These are phyloP conservation scores for Quambalaria eucalypti DNA, from an alignment of 1,284 basidiomycete species.

Conservation along the genomic window DNA sequence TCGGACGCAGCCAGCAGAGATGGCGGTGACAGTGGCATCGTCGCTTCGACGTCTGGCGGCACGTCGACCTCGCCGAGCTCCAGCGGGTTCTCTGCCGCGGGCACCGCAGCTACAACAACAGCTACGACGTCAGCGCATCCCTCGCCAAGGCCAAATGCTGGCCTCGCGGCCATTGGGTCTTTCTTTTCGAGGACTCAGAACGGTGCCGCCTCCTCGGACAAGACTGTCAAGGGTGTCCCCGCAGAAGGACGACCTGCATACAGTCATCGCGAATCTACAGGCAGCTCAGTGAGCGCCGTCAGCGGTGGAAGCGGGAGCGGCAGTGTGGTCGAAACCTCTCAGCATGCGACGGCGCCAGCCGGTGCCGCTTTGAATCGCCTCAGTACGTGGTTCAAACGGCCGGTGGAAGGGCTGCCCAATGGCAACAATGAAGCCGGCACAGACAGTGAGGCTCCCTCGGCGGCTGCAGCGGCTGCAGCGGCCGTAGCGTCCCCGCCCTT, in stretches of 20 bases:
- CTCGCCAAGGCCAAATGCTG: background rate
- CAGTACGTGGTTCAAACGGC: conserved; percentile 1
- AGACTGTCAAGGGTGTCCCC: no score
- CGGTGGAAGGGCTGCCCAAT: no score
- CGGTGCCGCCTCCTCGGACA: background rate
- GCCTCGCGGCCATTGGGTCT: background rate
- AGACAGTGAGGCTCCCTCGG: no score
- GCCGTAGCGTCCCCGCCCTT: conserved; percentile 6
- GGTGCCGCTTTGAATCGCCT: background rate
- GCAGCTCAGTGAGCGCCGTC: background rate
- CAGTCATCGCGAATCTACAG: no score
- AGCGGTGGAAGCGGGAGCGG: background rate
- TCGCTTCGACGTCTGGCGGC: background rate
- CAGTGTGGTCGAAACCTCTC: no score
- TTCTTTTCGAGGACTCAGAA: background rate
- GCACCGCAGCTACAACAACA: background rate
- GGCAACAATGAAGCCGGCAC: background rate
- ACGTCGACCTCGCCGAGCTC: background rate
- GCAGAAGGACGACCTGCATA: no score
- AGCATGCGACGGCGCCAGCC: no score
- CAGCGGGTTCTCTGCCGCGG: background rate
- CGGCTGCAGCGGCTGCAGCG: background rate
- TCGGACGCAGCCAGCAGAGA: background rate
- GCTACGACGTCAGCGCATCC: no score
- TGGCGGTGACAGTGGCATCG: no score